Evolutionary conservation across 2,329 filamentous ascomycete species (phyloP).

Genomic region (Beauveria varroae): DNA sequence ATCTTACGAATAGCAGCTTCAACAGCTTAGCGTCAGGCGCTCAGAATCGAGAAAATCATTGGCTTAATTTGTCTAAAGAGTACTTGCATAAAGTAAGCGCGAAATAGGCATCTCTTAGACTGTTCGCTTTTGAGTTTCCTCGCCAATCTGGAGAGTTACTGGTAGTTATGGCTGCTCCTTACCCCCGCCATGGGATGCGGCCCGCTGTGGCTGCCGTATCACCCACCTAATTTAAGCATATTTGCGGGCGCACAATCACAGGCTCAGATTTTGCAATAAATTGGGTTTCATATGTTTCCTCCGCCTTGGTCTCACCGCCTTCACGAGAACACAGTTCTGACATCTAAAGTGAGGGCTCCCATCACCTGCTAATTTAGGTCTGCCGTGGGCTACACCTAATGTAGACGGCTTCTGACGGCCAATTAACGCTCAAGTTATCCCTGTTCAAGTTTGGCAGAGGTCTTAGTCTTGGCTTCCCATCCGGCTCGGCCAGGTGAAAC

Average conservation of each 20-base stretch:
- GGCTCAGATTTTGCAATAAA: not conserved
- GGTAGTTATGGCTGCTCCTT: not conserved
- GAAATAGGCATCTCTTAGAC: no score
- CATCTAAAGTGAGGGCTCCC: not conserved
- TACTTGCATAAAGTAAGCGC: no score
- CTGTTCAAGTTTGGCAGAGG: constrained; percentile 12
- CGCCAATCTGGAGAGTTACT: no score
- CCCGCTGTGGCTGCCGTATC: constrained; percentile 4
- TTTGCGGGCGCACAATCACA: not conserved
- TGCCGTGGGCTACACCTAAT: not conserved
- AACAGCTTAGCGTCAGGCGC: no score
- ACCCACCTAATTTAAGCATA: not conserved
- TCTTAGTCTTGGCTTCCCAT: constrained; percentile 22
- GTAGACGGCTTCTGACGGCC: not conserved
- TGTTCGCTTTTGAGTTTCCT: no score
- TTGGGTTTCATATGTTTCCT: not conserved
- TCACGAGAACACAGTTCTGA: not conserved
- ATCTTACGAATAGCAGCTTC: no score
- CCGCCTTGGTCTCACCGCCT: not conserved
- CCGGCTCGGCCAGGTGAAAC: constrained; percentile 32
- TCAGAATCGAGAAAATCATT: no score
- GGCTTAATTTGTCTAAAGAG: no score
- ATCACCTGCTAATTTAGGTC: not conserved
- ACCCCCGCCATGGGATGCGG: not conserved
- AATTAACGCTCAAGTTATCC: constrained; percentile 4